Evolutionary conservation across 78 protist species (phyloP).

Genomic region (Dictyostelium capitatum): DNA sequence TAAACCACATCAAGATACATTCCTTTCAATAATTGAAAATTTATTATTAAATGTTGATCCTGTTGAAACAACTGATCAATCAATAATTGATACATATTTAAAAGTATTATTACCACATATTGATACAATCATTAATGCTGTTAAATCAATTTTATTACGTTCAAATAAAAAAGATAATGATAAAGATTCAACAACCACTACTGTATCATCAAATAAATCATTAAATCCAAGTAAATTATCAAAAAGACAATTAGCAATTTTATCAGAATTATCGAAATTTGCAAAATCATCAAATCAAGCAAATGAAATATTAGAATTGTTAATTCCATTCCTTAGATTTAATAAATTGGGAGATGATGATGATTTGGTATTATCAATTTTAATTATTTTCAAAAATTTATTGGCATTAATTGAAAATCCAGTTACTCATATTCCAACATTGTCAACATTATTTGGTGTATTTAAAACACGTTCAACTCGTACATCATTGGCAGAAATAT

Average conservation of each 20-base stretch:
- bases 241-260: conserved; percentile 26
- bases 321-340: conserved; percentile 49
- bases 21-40: conserved; percentile 55
- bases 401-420: conserved; percentile 21
- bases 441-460: conserved; percentile 37
- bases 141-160: conserved; percentile 12
- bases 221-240: conserved; percentile 14
- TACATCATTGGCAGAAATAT: conserved; percentile 11
- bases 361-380: conserved; percentile 27
- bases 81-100: neutral
- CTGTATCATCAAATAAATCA: neutral
- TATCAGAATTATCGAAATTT: conserved; percentile 36
- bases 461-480: conserved; percentile 44
- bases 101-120: conserved; percentile 35
- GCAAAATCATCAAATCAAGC: conserved; percentile 39
- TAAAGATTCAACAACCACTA: neutral
- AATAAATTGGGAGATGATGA: conserved; percentile 22
- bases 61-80: conserved; percentile 1
- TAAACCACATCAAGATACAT: conserved; percentile 44
- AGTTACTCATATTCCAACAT: conserved; percentile 22
- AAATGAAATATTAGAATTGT: conserved; percentile 25
- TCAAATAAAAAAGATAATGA: neutral
- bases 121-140: conserved; percentile 35
- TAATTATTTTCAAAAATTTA: conserved; percentile 47
- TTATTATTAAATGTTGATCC: conserved; percentile 26